Evolutionary conservation across 176 grass and related monocot genomes (phyloP), one percentile per base, ranked within the genome.

Genomic region (Carex cristatella): DNA sequence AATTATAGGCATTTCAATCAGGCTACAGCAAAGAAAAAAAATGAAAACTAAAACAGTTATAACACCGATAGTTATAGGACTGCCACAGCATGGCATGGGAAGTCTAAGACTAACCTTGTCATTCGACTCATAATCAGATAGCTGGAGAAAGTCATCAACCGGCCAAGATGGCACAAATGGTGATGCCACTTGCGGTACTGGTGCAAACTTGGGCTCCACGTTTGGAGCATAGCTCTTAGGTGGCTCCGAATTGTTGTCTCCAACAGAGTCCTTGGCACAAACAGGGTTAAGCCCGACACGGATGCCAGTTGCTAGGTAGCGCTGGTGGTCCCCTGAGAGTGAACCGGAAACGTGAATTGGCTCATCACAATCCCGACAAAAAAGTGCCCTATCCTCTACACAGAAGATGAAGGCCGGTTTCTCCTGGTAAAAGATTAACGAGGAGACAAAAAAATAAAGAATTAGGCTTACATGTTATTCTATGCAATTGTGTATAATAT

Each of bases 391-490:
- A 86, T 99, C 97, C 80, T 99, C 93, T 37, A 99, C 93, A 80
- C 97, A 99, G 91, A 99, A 99, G 77, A 99, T 99, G 70, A 99
- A 96, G 9, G 97, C 97, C 38, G 93, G 89, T 86, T 96, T 99
- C 88, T 99, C 97, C 96, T 97, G 68, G 27, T 16, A 84, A 65
- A 73, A 30, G 33, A n/a, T 65, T 28, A 1, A 58, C 2, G 14
- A 3, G 13, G 1, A 35, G 70, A 14, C 27, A 4, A 54, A 65
- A 46, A 38, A 30, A 54, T 0, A 30, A 72, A 33, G 59, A 5
- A 66, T 8, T 35, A 78, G 15, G 2, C 19, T 58, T 58, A 37
- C 53, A 79, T 57, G 23, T 55, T 14, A 76, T 54, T 53, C 7
- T 55, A 76, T 55, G 11, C 11, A 76, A 76, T 28, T 7, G 10